phyloP scores from a whole-genome alignment of 2,329 filamentous ascomycete species.

The Stagonosporopsis cucurbitacearum region DNA sequence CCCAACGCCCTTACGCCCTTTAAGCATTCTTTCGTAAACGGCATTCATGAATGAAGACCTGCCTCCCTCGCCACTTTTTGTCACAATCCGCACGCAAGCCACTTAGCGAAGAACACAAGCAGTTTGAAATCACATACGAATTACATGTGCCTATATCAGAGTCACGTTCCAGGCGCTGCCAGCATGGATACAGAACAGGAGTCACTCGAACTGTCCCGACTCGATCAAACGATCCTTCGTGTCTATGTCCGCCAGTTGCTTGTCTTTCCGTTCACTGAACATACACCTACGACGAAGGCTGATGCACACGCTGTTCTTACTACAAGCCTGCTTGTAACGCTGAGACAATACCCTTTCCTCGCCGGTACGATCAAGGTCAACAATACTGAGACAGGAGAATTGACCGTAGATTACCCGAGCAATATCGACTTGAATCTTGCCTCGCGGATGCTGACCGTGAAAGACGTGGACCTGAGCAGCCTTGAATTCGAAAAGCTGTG shows the following conservation, averaged over 20 bases:
- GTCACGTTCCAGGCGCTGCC: too few relatives aligned
- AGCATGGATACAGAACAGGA: neutral
- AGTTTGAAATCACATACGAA: neutral
- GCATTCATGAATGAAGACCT: neutral
- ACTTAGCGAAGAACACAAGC: neutral
- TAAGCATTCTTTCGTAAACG: too few relatives aligned
- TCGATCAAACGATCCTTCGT: constrained; percentile 8
- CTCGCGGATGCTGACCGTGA: neutral
- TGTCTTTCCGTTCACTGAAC: constrained; percentile 4
- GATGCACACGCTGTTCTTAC: neutral
- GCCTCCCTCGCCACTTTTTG: too few relatives aligned
- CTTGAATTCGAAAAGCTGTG: neutral
- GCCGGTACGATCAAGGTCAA: constrained; percentile 4
- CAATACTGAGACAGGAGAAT: neutral
- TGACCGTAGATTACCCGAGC: constrained; percentile 6
- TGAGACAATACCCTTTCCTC: constrained; percentile 9
- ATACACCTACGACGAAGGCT: neutral
- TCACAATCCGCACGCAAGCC: too few relatives aligned
- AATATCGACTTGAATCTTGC: neutral
- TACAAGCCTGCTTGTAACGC: neutral
- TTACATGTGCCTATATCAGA: neutral
- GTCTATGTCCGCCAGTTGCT: constrained; percentile 14
- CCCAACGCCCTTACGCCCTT: constrained; percentile 10
- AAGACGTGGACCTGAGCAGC: neutral
- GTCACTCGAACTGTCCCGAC: neutral